Conservation (phyloP, 2,329 filamentous ascomycete species). For the Emericellopsis cladophorae region DNA sequence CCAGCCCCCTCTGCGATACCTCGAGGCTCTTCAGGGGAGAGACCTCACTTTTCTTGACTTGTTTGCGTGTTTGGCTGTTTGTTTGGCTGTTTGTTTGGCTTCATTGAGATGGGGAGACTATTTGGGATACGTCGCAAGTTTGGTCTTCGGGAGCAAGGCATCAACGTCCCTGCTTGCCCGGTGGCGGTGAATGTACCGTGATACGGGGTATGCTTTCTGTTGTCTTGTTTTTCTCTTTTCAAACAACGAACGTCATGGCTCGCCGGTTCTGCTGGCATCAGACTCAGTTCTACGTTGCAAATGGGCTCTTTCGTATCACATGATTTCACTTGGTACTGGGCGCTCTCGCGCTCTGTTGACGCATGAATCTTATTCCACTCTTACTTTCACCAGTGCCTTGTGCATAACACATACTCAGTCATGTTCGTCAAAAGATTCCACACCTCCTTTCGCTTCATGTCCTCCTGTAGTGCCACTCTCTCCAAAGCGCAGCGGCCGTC, state of each 20-base stretch:
- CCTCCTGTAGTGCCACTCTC: constrained; percentile 73
- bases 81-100: not conserved
- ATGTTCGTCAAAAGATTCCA: constrained; percentile 54
- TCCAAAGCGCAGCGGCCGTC: constrained; percentile 79
- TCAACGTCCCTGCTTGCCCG: too few relatives aligned
- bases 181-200: not conserved
- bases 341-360: too few relatives aligned
- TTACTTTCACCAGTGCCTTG: constrained; percentile 52
- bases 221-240: constrained; percentile 6
- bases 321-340: not conserved
- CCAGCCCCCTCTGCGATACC: constrained; percentile 4
- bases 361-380: too few relatives aligned
- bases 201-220: constrained; percentile 1
- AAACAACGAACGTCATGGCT: not conserved
- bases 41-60: constrained; percentile 1
- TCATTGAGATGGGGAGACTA: not conserved
- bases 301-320: not conserved
- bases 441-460: constrained; percentile 73
- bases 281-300: not conserved
- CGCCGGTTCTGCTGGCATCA: constrained; percentile 1
- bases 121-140: not conserved
- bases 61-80: not conserved
- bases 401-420: constrained; percentile 54
- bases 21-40: constrained; percentile 4
- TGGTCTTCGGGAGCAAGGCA: not conserved